Conservation (phyloP, 2,329 filamentous ascomycete genomes). For the Fusarium sp. region DNA sequence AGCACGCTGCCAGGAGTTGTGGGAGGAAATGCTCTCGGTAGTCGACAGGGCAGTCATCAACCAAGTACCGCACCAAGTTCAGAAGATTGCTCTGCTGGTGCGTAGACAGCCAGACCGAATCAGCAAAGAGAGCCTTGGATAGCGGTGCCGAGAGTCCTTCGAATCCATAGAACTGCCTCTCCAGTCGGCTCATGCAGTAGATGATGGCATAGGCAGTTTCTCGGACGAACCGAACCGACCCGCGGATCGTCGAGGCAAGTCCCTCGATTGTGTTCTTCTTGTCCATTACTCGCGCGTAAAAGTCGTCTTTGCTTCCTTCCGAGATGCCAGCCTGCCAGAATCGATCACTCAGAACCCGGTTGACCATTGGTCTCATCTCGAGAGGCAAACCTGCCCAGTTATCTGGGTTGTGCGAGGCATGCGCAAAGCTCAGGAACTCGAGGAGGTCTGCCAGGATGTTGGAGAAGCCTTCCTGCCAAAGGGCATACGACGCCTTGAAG, state of each 20-base stretch:
- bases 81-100: slow-evolving; percentile 96
- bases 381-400: slow-evolving; percentile 84
- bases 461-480: slow-evolving; percentile 90
- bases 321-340: slow-evolving; percentile 99
- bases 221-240: slow-evolving; percentile 87
- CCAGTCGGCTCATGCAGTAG: slow-evolving; percentile 90
- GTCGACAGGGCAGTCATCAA: slow-evolving; percentile 89
- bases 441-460: slow-evolving; percentile 87
- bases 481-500: slow-evolving; percentile 78
- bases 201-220: slow-evolving; percentile 96
- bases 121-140: slow-evolving; percentile 84
- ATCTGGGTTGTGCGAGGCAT: slow-evolving; percentile 87
- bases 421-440: slow-evolving; percentile 87
- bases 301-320: slow-evolving; percentile 94
- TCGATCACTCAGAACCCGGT: slow-evolving; percentile 87
- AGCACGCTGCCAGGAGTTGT: slow-evolving; percentile 83
- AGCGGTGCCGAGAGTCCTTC: slow-evolving; percentile 84
- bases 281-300: slow-evolving; percentile 90
- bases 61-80: slow-evolving; percentile 87
- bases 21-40: slow-evolving; percentile 85
- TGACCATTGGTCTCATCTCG: slow-evolving; percentile 82
- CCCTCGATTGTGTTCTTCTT: slow-evolving; percentile 93
- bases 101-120: slow-evolving; percentile 85
- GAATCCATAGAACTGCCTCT: slow-evolving; percentile 92
- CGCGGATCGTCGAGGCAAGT: slow-evolving; percentile 91